These are phyloP conservation scores for Taxillus chinensis DNA, from an alignment of 164 flowering plant species.

Conservation along the genomic window DNA sequence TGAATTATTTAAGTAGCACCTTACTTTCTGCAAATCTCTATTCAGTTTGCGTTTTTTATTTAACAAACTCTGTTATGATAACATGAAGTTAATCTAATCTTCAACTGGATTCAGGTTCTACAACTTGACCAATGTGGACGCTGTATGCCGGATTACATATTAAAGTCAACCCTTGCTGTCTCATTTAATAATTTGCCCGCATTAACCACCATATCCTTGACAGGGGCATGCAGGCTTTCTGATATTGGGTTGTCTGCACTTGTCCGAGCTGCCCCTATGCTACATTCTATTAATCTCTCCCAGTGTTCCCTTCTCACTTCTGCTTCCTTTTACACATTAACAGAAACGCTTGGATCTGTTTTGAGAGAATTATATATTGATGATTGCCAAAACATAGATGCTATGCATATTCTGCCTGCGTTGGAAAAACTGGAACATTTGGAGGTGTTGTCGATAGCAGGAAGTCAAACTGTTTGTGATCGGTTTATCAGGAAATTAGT, in stretches of 20 bases:
- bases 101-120: slow-evolving; percentile 45
- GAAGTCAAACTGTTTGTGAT: slow-evolving; percentile 46
- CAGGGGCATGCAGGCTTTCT: slow-evolving; percentile 75
- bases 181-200: slow-evolving; percentile 39
- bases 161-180: slow-evolving; percentile 37
- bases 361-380: slow-evolving; percentile 64
- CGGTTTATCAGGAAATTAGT: slow-evolving; percentile 41
- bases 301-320: slow-evolving; percentile 71
- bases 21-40: no score
- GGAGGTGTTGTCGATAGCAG: slow-evolving; percentile 62
- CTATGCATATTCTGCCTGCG: slow-evolving; percentile 49
- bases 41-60: no score
- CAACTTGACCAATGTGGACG: slow-evolving; percentile 86
- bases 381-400: slow-evolving; percentile 59
- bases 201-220: slow-evolving; percentile 52
- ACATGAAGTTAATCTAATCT: background rate
- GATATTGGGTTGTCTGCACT: slow-evolving; percentile 62
- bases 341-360: slow-evolving; percentile 36
- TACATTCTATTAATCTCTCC: slow-evolving; percentile 65
- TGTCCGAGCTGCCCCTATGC: slow-evolving; percentile 51
- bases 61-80: background rate
- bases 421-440: slow-evolving; percentile 44
- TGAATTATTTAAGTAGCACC: no score
- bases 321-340: slow-evolving; percentile 36
- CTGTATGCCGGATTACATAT: slow-evolving; percentile 57